Conservation (phyloP, 768 basidiomycete species). For the Plicaturopsis crispa region DNA sequence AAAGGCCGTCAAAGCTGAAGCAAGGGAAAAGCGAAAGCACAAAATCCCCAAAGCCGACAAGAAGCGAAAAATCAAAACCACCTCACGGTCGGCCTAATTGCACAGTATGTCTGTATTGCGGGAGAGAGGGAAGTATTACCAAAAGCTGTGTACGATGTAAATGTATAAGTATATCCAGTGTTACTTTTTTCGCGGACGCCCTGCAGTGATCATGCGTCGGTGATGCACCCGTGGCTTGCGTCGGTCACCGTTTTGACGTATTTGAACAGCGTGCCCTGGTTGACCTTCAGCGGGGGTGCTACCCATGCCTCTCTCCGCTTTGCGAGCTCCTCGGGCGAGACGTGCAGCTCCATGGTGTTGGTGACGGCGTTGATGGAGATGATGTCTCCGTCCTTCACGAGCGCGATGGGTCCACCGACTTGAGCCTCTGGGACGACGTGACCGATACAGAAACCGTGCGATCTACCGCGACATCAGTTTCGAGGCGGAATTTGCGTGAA, state of each 20-base stretch:
- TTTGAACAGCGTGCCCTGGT: slow-evolving; percentile 80
- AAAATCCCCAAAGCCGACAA: slow-evolving; percentile 98
- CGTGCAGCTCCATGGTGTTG: slow-evolving; percentile 74
- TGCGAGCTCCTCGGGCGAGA: slow-evolving; percentile 75
- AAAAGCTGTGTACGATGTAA: too few species aligned
- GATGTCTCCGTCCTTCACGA: slow-evolving; percentile 81
- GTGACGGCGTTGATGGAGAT: slow-evolving; percentile 85
- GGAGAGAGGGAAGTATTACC: too few species aligned
- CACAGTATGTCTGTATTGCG: too few species aligned
- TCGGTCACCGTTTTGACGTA: slow-evolving; percentile 85
- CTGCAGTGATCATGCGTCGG: slow-evolving; percentile 54
- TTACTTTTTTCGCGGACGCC: too few species aligned
- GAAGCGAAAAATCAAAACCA: slow-evolving; percentile 68
- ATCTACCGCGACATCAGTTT: slow-evolving; percentile 38
- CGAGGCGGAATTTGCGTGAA: slow-evolving; percentile 7
- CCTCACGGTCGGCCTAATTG: too few species aligned
- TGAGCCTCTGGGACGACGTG: slow-evolving; percentile 97
- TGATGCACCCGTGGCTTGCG: slow-evolving; percentile 89
- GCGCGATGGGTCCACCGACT: slow-evolving; percentile 87
- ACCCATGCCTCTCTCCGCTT: slow-evolving; percentile 66
- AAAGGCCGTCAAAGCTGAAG: slow-evolving; percentile 80
- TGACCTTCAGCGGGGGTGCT: slow-evolving; percentile 79
- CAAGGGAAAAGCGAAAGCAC: slow-evolving; percentile 78
- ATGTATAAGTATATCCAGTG: too few species aligned
- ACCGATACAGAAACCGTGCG: slow-evolving; percentile 94